Evolutionary conservation across 164 flowering plant genomes (phyloP).

Genomic region (Vitis amurensis): DNA sequence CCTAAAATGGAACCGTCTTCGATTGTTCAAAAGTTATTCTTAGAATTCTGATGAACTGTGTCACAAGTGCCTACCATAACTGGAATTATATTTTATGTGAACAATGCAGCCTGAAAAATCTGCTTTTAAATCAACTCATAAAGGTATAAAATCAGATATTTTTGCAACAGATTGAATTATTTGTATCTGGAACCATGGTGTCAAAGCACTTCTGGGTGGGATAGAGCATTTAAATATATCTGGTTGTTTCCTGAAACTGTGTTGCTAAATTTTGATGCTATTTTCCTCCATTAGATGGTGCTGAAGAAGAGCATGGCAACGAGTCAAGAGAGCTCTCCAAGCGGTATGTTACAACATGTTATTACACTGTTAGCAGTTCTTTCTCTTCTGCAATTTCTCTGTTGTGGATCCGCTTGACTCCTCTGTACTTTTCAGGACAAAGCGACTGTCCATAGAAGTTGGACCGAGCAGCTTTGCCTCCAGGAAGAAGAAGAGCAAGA

Average conservation of each 20-base stretch:
- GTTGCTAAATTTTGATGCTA: background rate
- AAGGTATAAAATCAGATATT: too few species aligned
- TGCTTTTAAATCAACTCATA: too few species aligned
- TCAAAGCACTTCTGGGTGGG: too few species aligned
- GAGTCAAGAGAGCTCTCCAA: slow-evolving; percentile 51
- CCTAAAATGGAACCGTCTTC: too few species aligned
- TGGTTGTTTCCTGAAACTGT: background rate
- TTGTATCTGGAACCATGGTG: too few species aligned
- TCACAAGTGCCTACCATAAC: too few species aligned
- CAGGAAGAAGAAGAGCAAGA: slow-evolving; percentile 77
- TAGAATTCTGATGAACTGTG: too few species aligned
- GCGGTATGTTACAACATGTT: slow-evolving; percentile 27
- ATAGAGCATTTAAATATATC: background rate
- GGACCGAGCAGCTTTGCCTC: slow-evolving; percentile 84
- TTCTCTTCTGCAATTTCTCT: background rate
- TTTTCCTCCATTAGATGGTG: slow-evolving; percentile 24
- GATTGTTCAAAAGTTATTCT: too few species aligned
- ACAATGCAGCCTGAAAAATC: too few species aligned
- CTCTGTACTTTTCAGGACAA: slow-evolving; percentile 52
- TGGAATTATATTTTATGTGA: too few species aligned
- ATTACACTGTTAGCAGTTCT: background rate
- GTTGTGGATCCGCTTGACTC: background rate
- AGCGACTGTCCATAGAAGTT: slow-evolving; percentile 70
- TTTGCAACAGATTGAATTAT: too few species aligned
- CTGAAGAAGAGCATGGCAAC: slow-evolving; percentile 30